Evolutionary conservation across 441 rosid species (phyloP), one percentile per base, ranked within the genome.

Genomic region (Gossypium schwendimanii): DNA sequence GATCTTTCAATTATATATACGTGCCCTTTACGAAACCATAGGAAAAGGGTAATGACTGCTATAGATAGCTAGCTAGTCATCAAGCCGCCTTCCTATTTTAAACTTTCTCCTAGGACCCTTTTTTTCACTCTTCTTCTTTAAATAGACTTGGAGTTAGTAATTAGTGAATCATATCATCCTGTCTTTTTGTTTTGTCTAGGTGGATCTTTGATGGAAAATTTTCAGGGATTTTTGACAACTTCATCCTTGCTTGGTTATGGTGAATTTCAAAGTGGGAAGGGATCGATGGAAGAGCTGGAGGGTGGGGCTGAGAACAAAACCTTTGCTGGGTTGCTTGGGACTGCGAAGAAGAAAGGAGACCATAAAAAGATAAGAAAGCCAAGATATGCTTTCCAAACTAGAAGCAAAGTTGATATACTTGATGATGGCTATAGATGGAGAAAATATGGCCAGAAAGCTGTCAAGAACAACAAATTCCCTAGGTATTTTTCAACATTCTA

Each of bases 351-450:
- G 59, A 72, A 73, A 73, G 74, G 63, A 11, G 74, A 64, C 44
- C 10, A 8, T 60, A 86, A 81, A 77, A 88, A 85, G 84, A 71
- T 74, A 18, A 87, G 75, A 69, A 86, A 88, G 70, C 80, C 79
- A 0, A 87, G 76, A 74, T 83, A 76, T 28, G 91, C 91, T 44
- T 88, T 87, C 70, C 89, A 88, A 79, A 88, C 93, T 45, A 83
- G 93, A 76, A 88, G 93, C 75, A 86, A 84, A 26, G 93, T 88
- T 69, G 93, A 88, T 83, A 84, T 87, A 44, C 89, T 87, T 1
- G 93, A 88, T 44, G 93, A 88, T 74, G 93, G 93, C 17, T 88
- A 87, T 78, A 81, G 89, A 63, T 88, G 93, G 91, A 81, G 93
- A 77, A 88, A 88, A 70, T 88, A 88, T 39, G 93, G 93, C 1